Evolutionary conservation across 2,329 filamentous ascomycete species (phyloP), one percentile per base, ranked within the genome.

Genomic region (Ophiocordyceps camponoti-leonardi): DNA sequence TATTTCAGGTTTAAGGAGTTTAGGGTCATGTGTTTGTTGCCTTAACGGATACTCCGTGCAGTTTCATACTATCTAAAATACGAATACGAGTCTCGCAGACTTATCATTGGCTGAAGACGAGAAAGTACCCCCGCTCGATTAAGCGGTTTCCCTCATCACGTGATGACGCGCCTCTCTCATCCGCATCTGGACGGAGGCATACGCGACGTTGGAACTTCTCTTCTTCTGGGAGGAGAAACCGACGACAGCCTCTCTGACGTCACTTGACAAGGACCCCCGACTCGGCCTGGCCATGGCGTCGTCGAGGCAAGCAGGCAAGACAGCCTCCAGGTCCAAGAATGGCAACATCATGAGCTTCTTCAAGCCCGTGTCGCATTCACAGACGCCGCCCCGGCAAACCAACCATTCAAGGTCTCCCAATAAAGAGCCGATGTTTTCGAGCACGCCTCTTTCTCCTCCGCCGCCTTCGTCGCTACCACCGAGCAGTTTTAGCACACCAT

Each of bases 341-440:
- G 54, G 52, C 44, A 59, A 48, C 49, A 66, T 67, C 46, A 52
- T 57, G 46, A 61, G 54, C 52, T 67, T 66, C 51, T 67, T 67
- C 50, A 61, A 60, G 49, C 58, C 61, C 26, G 47, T 50, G 28
- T 39, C 51, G 41, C 54, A 48, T 44, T 39, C 48, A 16, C 48
- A 10, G 18, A 46, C 51, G 43, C 43, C 49, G 26, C 41, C 47
- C 16, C 42, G 37, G 18, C 44, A 45, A 42, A 43, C 43, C 43
- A 47, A 31, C 44, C 40, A 16, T 46, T 7, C 42, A 18, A 3
- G 11, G 14, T 18, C 35, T 19, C 10, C 10, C n/a, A 39, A 11
- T 10, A 39, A n/a, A 10, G 18, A n/a, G n/a, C 35, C 18, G 35
- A 20, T 39, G 4, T 22, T 45, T 49, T 22, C 55, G 46, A 45